Base-by-base conservation (phyloP, 768 basidiomycete species). In the Thelephora aurantiotincta region DNA sequence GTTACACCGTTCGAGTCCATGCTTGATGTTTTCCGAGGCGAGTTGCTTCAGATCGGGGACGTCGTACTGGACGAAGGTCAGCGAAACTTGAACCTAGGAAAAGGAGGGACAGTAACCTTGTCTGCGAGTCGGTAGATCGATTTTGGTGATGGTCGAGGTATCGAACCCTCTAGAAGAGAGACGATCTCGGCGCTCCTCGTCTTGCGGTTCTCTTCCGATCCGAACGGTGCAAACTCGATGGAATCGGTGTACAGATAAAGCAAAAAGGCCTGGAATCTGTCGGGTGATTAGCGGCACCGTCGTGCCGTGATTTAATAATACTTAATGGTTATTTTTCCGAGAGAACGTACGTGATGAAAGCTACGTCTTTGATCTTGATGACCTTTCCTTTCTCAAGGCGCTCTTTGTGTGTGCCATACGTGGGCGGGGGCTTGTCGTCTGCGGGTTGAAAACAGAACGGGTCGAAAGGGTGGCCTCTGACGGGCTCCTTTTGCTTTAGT, bases 121-220 rank as follows among this genome's bases (percentile, higher is more conserved):
- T 48, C 46, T 9, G 46, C 47, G n/a, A 51, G 33, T 5, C 47
- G 50, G 19, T 51, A 51, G 4, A 51, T 44, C 5, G 50, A 51
- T 19, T 51, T 51, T 14, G 34, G 35, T 12, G 50, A 51, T n/a
- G 35, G 35, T n/a, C 16, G 5, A 5, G 46, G 35, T 14, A 16
- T 16, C 6, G 18, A 13, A 2, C 2, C 34, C n/a, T 23, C 33
- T 18, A 7, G 2, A 2, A 12, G 20, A 11, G 11, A 6, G 12
- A 33, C 33, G 9, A 33, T 11, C 34, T 37, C 26, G 3, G 9
- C 9, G 23, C 43, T 19, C 20, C 30, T 13, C 34, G 12, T 6
- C 34, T 26, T n/a, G 11, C 33, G 13, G 16, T 45, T 11, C 12
- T 46, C 50, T 3, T 36, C 11, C 13, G 46, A 48, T 33, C 42